Evolutionary conservation across 2,329 filamentous ascomycete genomes (phyloP), one percentile per base, ranked within the genome.

Genomic region (Colletotrichum brevisporum): DNA sequence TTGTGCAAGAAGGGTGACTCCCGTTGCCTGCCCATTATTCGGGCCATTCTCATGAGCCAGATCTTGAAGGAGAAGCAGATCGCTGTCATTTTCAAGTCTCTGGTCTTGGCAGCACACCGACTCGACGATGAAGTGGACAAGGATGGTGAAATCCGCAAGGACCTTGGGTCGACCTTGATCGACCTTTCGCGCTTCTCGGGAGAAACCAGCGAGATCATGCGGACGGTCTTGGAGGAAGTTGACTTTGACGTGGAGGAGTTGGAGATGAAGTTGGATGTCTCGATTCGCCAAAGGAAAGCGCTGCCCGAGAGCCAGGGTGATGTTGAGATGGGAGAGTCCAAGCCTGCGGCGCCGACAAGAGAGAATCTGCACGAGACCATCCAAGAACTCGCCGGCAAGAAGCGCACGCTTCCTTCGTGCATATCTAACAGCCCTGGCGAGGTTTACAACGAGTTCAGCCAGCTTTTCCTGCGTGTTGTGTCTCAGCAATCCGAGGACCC

Each of bases 211-310:
- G 84, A 87, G 27, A 83, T 91, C n/a, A 88, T 96, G 66, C 86
- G 90, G 70, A 85, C 85, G n/a, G 87, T 91, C 4, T 86, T 95
- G 45, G 84, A 89, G 43, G 88, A 91, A 48, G 87, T 89, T 8
- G 88, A 91, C 13, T 86, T 94, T 69, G 91, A 96, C 74, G 87
- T 96, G 52, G 89, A 94, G 69, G 87, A 90, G 55, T 81, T 96
- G 18, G 93, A 96, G 80, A 86, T 93, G 81, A 91, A 89, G 73
- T 84, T 97, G 21, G 91, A 93, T 63, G 88, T 91, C 9, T 88
- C 90, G 10, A 88, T 95, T 70, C 88, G 91, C 48, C 86, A 87
- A 8, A 83, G 74, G 66, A 83, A 87, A 52, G 77, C 85, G 45
- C 79, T 88, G 18, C 82, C 86, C n/a, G 83, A 84, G 59, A 73